A percentile compares a stretch with the other conserved stretches of the same genome.
phyloP scores from a whole-genome alignment of 1,139 yeast species.

The Ogataea hybrid region DNA sequence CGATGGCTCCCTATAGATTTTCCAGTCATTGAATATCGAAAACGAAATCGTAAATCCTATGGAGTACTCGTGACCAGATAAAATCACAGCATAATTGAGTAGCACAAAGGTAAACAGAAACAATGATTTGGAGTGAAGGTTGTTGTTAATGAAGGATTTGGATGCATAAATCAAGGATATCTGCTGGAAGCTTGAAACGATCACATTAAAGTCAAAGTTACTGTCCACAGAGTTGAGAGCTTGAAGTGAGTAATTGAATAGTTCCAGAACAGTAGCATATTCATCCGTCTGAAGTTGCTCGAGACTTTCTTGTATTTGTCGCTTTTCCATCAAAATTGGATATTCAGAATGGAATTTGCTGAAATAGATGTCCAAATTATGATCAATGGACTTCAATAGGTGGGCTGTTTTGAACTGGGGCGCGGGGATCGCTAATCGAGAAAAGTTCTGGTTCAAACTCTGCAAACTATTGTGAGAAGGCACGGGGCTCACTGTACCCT shows the following conservation, averaged over 20 bases:
- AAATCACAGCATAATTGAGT: slow-evolving; percentile 53
- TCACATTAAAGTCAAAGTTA: slow-evolving; percentile 32
- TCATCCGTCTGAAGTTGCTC: slow-evolving; percentile 39
- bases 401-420: slow-evolving; percentile 16
- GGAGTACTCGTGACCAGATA: slow-evolving; percentile 58
- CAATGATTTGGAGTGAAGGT: slow-evolving; percentile 36
- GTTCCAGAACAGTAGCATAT: slow-evolving; percentile 41
- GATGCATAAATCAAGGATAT: slow-evolving; percentile 46
- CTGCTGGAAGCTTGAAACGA: slow-evolving; percentile 40
- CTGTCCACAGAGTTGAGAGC: slow-evolving; percentile 43
- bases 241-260: slow-evolving; percentile 52
- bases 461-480: slow-evolving; percentile 35
- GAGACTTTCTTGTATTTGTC: slow-evolving; percentile 31
- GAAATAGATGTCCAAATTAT: slow-evolving; percentile 41
- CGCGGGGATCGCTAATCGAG: slow-evolving; percentile 29
- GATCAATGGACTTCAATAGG: slow-evolving; percentile 19
- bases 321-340: slow-evolving; percentile 55
- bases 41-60: slow-evolving; percentile 53
- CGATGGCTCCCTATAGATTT: slow-evolving; percentile 37
- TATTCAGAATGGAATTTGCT: slow-evolving; percentile 51
- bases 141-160: slow-evolving; percentile 33
- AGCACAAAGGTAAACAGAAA: slow-evolving; percentile 48
- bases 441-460: slow-evolving; percentile 43
- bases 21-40: slow-evolving; percentile 59
- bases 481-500: slow-evolving; percentile 30